Evolutionary conservation across 2,329 filamentous ascomycete species (phyloP), one percentile per base, ranked within the genome.

Genomic region (Penicillium palitans): DNA sequence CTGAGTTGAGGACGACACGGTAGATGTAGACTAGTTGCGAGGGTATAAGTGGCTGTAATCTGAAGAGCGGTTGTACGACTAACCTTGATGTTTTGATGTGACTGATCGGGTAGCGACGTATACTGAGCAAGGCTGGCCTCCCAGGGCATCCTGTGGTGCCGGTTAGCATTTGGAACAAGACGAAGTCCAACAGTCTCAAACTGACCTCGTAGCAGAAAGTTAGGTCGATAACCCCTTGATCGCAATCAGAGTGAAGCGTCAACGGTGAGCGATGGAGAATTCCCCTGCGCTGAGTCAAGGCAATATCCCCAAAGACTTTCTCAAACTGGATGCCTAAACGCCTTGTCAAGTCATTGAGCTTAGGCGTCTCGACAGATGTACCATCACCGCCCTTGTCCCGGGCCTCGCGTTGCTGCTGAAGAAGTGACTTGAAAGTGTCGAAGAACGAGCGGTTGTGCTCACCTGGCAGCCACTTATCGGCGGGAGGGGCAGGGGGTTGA

Each of bases 261-360:
- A 83, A 61, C 4, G 82, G 76, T 33, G 81, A 80, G 4, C 87
- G 87, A 65, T 91, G 87, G 6, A 87, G 78, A 12, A 92, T 87
- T 56, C 86, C 88, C 55, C 87, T 79, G 67, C 85, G 81, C 74
- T 91, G 84, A 7, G 87, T 84, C 73, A 88, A 84, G 61, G 90
- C 86, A 70, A 92, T 86, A 58, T 87, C 80, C 54, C 83, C 74
- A 66, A 91, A 90, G 2, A 91, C 81, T 8, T 74, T 74, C n/a
- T 80, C 80, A 10, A 87, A 84, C 67, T 87, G 85, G 3, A 73
- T 72, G 0, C 80, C 79, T 17, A 91, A 75, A 56, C 86, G 83
- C 12, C 80, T 78, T 13, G 85, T 84, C 44, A 93, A 72, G 52
- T 89, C 86, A 49, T 84, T 83, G n/a, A 91, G 75, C 57, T 84